These are phyloP conservation scores for Phycomyces nitens DNA, from an alignment of 192 early-diverging fungal genomes.

Conservation along the genomic window DNA sequence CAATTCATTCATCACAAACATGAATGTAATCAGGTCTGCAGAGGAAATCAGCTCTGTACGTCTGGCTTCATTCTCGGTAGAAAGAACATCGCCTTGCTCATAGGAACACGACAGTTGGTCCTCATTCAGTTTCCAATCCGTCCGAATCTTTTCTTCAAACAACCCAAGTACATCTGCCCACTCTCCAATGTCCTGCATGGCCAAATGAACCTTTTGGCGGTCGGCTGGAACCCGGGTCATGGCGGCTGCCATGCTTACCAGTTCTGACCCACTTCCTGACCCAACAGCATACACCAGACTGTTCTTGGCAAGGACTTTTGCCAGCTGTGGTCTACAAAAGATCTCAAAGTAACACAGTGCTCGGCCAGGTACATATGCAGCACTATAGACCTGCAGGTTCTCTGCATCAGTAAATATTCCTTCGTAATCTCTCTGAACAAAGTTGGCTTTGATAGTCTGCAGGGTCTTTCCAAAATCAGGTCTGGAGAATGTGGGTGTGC, in stretches of 20 bases:
- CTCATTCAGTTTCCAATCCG: slow-evolving; percentile 49
- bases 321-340: slow-evolving; percentile 53
- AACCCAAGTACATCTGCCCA: slow-evolving; percentile 51
- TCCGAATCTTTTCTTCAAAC: slow-evolving; percentile 51
- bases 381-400: slow-evolving; percentile 80
- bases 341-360: slow-evolving; percentile 82
- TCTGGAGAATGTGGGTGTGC: slow-evolving; percentile 51
- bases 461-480: slow-evolving; percentile 59
- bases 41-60: slow-evolving; percentile 52
- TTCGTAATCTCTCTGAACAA: slow-evolving; percentile 77
- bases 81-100: slow-evolving; percentile 58
- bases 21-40: slow-evolving; percentile 75
- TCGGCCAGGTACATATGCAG: slow-evolving; percentile 81
- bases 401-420: slow-evolving; percentile 73
- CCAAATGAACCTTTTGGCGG: slow-evolving; percentile 38
- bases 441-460: slow-evolving; percentile 78
- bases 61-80: slow-evolving; percentile 34
- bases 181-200: slow-evolving; percentile 64
- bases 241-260: slow-evolving; percentile 76
- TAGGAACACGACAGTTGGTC: slow-evolving; percentile 53
- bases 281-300: slow-evolving; percentile 67
- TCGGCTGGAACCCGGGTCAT: slow-evolving; percentile 43
- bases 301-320: slow-evolving; percentile 40
- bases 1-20: slow-evolving; percentile 93
- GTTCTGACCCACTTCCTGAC: slow-evolving; percentile 82